phyloP scores from a whole-genome alignment of 163 green algal species.

The Scenedesmus sp. region DNA sequence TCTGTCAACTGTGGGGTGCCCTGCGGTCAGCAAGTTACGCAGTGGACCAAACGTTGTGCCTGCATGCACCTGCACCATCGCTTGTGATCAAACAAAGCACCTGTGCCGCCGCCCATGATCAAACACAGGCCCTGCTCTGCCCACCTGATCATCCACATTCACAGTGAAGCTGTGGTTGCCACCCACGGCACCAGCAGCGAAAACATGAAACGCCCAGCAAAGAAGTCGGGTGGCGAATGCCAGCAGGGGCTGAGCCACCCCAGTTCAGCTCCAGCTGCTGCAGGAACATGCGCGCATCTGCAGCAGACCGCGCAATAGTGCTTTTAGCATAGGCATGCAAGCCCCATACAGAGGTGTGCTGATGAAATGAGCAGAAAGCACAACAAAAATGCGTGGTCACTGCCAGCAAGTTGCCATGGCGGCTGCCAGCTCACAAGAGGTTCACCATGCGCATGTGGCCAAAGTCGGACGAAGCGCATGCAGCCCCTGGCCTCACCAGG shows the following conservation, averaged over 20 bases:
- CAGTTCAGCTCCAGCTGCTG: not conserved
- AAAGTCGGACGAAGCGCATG: too few species aligned
- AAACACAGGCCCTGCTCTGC: not conserved
- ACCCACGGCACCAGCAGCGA: not conserved
- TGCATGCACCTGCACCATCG: too few species aligned
- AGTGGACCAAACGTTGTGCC: too few species aligned
- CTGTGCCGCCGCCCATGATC: not conserved
- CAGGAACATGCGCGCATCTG: constrained; percentile 9
- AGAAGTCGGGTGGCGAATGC: not conserved
- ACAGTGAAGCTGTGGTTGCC: not conserved
- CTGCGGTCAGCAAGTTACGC: too few species aligned
- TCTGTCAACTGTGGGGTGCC: too few species aligned
- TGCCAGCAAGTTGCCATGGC: too few species aligned
- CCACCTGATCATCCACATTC: not conserved
- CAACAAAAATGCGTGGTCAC: too few species aligned
- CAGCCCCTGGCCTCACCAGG: not conserved
- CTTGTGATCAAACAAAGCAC: too few species aligned
- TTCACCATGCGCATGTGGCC: not conserved
- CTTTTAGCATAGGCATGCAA: too few species aligned
- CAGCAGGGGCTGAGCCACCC: not conserved
- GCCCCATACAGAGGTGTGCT: too few species aligned
- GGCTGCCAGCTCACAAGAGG: too few species aligned
- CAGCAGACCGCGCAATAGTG: not conserved
- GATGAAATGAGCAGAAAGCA: too few species aligned
- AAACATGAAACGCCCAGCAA: not conserved